Evolutionary conservation across 306 rosid species (phyloP), one percentile per base, ranked within the genome.

Genomic region (Inga laurina): DNA sequence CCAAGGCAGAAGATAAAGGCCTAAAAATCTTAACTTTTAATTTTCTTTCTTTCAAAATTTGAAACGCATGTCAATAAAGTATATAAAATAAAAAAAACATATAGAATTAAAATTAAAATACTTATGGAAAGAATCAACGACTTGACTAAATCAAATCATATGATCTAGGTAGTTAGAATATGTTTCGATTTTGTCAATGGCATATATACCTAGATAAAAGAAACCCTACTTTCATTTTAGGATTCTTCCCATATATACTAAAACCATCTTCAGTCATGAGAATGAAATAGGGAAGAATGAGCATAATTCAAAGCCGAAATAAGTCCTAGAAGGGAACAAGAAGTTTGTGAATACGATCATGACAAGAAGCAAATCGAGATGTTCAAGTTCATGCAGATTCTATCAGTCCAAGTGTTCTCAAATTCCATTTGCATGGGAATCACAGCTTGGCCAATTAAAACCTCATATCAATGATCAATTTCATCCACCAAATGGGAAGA

Each of bases 1-100:
- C 75, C 43, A 93, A 76, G 10, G 83, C 84, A 10, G 94, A 87
- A 37, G 86, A 27, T 45, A 91, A 76, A 15, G 90, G 7, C 92
- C 93, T 35, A 35, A 35, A 35, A 35, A 35, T 35, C 37, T 35
- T 37, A 37, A 37, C 41, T 37, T 37, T 1, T 37, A 0, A 32
- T 32, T 27, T 27, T 27, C 2, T 32, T 37, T 37, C 5, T 37
- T 37, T 5, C 7, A 37, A 37, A 37, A 37, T 37, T 37, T 37
- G 1, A 37, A 37, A 37, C 41, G 41, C 41, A 37, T 37, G 41
- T 37, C 41, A 49, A 27, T 46, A 10, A 46, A 46, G 52, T 46
- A 46, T 12, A 14, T 46, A 12, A 46, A 46, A 27, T 27, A 27
- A 27, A 27, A 27, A 46, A 46, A 11, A 8, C 3, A 8, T 46